Conservation (phyloP, 495 filamentous ascomycete species). For the Lichenothelia convexa region DNA sequence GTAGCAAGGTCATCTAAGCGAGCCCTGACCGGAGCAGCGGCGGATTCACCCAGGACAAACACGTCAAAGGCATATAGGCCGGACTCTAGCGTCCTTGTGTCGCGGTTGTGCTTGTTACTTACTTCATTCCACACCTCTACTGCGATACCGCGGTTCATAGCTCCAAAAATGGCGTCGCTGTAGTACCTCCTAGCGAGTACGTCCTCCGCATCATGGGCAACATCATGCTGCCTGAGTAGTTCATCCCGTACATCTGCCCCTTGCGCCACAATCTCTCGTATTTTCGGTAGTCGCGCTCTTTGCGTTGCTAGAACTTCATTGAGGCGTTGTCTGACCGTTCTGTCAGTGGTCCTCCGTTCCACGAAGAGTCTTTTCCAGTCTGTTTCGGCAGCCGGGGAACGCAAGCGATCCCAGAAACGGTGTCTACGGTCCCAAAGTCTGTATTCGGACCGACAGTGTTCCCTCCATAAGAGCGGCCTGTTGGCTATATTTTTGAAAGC, state of each 20-base stretch:
- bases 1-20: constrained; percentile 45
- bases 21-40: constrained; percentile 49
- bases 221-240: constrained; percentile 43
- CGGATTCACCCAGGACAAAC: constrained; percentile 45
- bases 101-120: constrained; percentile 36
- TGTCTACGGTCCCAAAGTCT: constrained; percentile 57
- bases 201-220: constrained; percentile 46
- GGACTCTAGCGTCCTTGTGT: constrained; percentile 57
- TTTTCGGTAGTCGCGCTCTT: constrained; percentile 46
- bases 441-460: constrained; percentile 49
- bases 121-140: constrained; percentile 55
- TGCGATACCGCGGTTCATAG: constrained; percentile 65
- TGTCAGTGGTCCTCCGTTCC: constrained; percentile 35
- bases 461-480: constrained; percentile 61
- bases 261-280: constrained; percentile 44
- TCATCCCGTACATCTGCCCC: constrained; percentile 85
- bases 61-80: constrained; percentile 80
- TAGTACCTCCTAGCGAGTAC: constrained; percentile 74
- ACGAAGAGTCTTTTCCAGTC: constrained; percentile 66
- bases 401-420: constrained; percentile 37
- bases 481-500: constrained; percentile 45
- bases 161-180: constrained; percentile 48
- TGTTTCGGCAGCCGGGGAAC: constrained; percentile 31
- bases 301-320: constrained; percentile 54
- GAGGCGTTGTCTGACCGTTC: constrained; percentile 35